Conservation (phyloP, 23 red algal species). For the Gracilaria domingensis region DNA sequence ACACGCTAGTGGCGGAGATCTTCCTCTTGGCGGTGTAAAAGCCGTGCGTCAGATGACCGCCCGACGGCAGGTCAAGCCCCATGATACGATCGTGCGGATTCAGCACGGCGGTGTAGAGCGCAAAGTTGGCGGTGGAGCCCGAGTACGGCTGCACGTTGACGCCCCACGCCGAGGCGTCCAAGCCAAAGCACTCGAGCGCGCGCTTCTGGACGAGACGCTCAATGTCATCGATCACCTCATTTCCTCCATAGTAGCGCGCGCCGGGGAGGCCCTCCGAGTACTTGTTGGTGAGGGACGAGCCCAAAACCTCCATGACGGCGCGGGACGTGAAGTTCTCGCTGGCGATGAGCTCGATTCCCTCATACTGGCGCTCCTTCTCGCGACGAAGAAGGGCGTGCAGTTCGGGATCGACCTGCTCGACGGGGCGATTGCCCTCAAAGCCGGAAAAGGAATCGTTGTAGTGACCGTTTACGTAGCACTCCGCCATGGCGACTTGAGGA, state of each 20-base stretch:
- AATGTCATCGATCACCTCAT: conserved; percentile 96
- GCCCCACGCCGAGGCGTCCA: conserved; percentile 81
- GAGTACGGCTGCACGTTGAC: conserved; percentile 99
- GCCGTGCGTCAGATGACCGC: conserved; percentile 98
- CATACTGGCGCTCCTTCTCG: conserved; percentile 92
- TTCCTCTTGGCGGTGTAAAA: conserved; percentile 99
- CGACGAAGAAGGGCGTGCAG: conserved; percentile 78
- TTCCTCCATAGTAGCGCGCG: conserved; percentile 98
- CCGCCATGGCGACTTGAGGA: conserved; percentile 58
- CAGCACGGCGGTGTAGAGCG: conserved; percentile 89
- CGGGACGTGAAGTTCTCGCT: conserved; percentile 99
- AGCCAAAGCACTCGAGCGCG: conserved; percentile 90
- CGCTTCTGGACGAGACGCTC: conserved; percentile 93
- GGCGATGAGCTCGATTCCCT: conserved; percentile 99
- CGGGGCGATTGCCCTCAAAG: conserved; percentile 75
- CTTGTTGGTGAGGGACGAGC: conserved; percentile 98
- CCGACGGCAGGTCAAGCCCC: conserved; percentile 96
- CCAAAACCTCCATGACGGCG: conserved; percentile 86
- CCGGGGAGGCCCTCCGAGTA: conserved; percentile 99
- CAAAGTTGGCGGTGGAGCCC: conserved; percentile 99
- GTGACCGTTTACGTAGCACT: conserved; percentile 83
- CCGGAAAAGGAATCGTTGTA: conserved; percentile 73
- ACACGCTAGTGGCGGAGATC: conserved; percentile 98
- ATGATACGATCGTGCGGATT: conserved; percentile 99
- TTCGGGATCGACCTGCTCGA: conserved; percentile 86